Conservation (phyloP, 371 early-diverging fungal genomes). For the Circinella umbellata region DNA sequence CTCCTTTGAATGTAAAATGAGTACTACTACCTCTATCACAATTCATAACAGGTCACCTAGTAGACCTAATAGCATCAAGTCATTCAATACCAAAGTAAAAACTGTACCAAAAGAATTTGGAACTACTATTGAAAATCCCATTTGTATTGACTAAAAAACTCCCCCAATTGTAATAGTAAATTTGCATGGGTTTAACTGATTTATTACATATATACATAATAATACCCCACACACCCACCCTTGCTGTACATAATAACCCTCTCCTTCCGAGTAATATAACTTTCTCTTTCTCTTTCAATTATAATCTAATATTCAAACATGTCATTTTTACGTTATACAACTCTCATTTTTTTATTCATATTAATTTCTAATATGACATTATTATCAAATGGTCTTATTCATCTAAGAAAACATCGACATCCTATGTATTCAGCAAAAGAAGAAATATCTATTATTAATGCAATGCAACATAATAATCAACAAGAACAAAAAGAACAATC, state of each 20-base stretch:
- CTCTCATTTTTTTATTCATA: not conserved
- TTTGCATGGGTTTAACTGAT: not conserved
- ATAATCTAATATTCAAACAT: not conserved
- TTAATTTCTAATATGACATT: not conserved
- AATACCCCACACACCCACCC: not conserved
- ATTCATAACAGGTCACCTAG: too few species aligned
- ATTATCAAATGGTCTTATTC: not conserved
- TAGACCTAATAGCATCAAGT: too few species aligned
- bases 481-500: not conserved
- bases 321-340: not conserved
- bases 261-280: not conserved
- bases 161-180: not conserved
- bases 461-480: conserved; percentile 5
- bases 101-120: not conserved
- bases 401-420: conserved; percentile 13
- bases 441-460: conserved; percentile 3
- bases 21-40: too few species aligned
- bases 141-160: conserved; percentile 3
- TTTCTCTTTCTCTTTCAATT: not conserved
- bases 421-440: conserved; percentile 5
- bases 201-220: too few species aligned
- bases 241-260: not conserved
- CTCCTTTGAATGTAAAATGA: too few species aligned
- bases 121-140: conserved; percentile 1
- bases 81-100: too few species aligned